Base-by-base conservation (phyloP, 257 asterid genomes). In the Primulina huaijiensis region DNA sequence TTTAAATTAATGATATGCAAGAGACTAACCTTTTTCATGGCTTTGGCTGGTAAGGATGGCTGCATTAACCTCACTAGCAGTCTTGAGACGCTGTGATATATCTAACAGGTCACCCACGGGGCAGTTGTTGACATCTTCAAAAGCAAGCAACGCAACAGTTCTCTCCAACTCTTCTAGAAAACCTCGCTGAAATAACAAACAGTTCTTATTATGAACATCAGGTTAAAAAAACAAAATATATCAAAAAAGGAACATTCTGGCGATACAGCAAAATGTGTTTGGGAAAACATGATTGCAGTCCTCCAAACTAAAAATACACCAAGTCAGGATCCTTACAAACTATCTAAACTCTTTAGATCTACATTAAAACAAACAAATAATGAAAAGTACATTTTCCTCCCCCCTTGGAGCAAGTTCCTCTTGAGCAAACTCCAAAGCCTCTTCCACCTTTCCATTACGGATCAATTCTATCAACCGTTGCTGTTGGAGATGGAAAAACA, bases 381-480 rank as follows among this genome's bases (percentile, higher is more conserved):
- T 14, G 64, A 62, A 67, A 72, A 67, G 78, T 81, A 92, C 97
- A 78, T 92, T 86, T 85, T 90, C 92, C 82, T 90, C 98, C 66
- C 95, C 97, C 80, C 89, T 82, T 29, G 97, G 96, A 81, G 96
- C 97, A 72, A 92, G 97, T 82, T 92, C 95, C 80, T 90, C 96
- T 75, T 85, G 96, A 74, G 97, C 97, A 80, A 92, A 88, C 74
- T 88, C 95, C 80, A 92, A 79, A 76, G 98, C 98, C 71, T 90
- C 95, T 69, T 83, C 88, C 3, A 88, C 78, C 84, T 87, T 90
- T 60, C 89, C 91, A 59, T 87, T 79, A 57, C 97, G 79, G 65
- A 90, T 85, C 81, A 92, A 75, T 70, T 92, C 98, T 72, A 92
- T 88, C 80, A 92, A 81, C 72, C 92, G 79, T 78, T 90, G 98